Evolutionary conservation across 2,329 filamentous ascomycete species (phyloP), one percentile per base, ranked within the genome.

Genomic region (Xylaria sp.): DNA sequence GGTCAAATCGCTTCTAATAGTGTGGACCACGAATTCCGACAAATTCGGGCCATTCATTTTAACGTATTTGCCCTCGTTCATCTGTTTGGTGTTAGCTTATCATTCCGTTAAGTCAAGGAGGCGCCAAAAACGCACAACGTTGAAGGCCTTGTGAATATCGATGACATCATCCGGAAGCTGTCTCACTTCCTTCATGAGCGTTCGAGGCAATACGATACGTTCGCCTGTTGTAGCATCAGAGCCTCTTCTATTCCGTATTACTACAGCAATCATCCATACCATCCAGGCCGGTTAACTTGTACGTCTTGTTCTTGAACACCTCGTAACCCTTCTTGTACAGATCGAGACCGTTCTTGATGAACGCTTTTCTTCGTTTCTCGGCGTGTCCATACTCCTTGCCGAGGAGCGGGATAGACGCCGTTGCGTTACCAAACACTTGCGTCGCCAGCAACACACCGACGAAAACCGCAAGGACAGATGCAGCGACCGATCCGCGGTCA

Each of bases 151-250:
- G 8, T 60, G 24, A n/a, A 67, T 64, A 49, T 65, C 60, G 7
- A 71, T 55, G n/a, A 66, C 51, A 19, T 67, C 60, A 20, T 71
- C 69, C 9, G 67, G 60, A 2, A 64, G 56, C 5, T 57, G 49
- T 37, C 64, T 59, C 18, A 70, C 54, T 59, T 71, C 69, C 22
- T 68, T 61, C 7, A 71, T 51, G 8, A 64, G 63, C 3, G 52
- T 29, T 19, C 56, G 58, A 1, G 69, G 69, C 2, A 71, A 42
- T 0, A 71, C 54, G n/a, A 69, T 56, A 21, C 58, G 60, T n/a
- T 70, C 67, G 17, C 63, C 67, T 69, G 45, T 24, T 19, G 17
- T 39, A 42, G 37, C 18, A 37, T 52, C 44, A 54, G 50, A 40
- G 16, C 44, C 19, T 22, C 18, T 18, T 37, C 2, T 49, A 29